Percentiles rank a stretch among this genome's conserved stretches.
These are phyloP conservation scores for Fusarium aywerte DNA, from an alignment of 2,329 filamentous ascomycete genomes.

Conservation along the genomic window DNA sequence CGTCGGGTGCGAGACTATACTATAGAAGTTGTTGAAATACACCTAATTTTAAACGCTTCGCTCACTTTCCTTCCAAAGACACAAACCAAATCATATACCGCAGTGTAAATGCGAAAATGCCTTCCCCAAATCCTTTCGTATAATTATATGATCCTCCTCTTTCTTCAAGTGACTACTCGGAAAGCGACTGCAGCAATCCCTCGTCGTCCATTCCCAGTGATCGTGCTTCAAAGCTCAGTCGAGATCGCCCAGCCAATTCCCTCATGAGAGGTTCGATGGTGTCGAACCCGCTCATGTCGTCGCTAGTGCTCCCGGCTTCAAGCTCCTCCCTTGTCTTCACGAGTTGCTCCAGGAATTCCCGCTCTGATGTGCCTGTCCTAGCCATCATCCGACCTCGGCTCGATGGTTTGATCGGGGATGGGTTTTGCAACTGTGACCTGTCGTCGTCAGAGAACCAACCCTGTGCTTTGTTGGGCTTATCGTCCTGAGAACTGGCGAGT, in stretches of 20 bases:
- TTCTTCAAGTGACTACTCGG: neutral
- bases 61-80: conserved; percentile 8
- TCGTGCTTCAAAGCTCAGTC: conserved; percentile 43
- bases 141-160: neutral
- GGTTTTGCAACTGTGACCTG: conserved; percentile 13
- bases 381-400: conserved; percentile 40
- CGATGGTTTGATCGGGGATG: conserved; percentile 21
- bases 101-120: neutral
- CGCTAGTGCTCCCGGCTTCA: conserved; percentile 42
- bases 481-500: conserved; percentile 42
- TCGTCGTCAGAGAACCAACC: conserved; percentile 50
- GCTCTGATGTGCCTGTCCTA: conserved; percentile 45
- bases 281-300: conserved; percentile 52
- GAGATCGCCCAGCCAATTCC: conserved; percentile 52
- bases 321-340: conserved; percentile 43
- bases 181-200: conserved; percentile 31
- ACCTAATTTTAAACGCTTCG: conserved; percentile 31
- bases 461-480: conserved; percentile 30
- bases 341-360: conserved; percentile 47
- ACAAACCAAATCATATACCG: neutral
- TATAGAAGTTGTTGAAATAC: conserved; percentile 9
- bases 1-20: conserved; percentile 38
- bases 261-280: conserved; percentile 59
- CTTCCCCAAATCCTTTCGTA: neutral
- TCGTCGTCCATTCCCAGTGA: conserved; percentile 44